A percentile compares a stretch with the other conserved stretches of the same genome.
phyloP scores from a whole-genome alignment of 257 asterid species.

The Capsicum baccatum region DNA sequence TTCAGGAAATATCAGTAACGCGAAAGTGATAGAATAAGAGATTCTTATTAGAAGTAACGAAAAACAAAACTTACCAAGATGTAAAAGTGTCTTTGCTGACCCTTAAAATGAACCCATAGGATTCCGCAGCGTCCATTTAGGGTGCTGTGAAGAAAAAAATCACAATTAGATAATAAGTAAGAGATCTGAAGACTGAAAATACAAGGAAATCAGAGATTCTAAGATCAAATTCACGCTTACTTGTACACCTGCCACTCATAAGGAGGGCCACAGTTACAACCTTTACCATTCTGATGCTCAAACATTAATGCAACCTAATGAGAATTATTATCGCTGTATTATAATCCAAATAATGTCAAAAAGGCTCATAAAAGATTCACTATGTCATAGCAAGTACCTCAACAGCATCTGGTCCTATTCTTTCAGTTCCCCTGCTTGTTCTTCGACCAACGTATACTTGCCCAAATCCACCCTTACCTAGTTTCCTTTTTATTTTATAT shows the following conservation, averaged over 20 bases:
- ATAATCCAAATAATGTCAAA: not conserved
- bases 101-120: constrained; percentile 66
- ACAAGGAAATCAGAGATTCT: not conserved
- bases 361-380: constrained; percentile 20
- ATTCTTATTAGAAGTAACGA: not conserved
- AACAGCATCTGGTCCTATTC: constrained; percentile 87
- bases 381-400: constrained; percentile 54
- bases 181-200: not conserved
- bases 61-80: constrained; percentile 58
- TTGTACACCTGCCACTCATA: constrained; percentile 95
- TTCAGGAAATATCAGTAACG: constrained; percentile 26
- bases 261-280: constrained; percentile 93
- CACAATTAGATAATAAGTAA: not conserved
- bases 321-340: constrained; percentile 28
- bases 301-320: constrained; percentile 80
- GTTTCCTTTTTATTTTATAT: constrained; percentile 81
- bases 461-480: constrained; percentile 97
- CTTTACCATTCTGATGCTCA: constrained; percentile 87
- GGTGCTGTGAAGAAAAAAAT: constrained; percentile 48
- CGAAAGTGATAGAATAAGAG: not conserved
- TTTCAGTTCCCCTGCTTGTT: constrained; percentile 77
- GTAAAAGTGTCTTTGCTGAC: constrained; percentile 82
- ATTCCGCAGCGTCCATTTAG: constrained; percentile 61
- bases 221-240: constrained; percentile 52
- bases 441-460: constrained; percentile 93